Base-by-base conservation (phyloP, 768 basidiomycete species). In the Agaricus subrufescens region DNA sequence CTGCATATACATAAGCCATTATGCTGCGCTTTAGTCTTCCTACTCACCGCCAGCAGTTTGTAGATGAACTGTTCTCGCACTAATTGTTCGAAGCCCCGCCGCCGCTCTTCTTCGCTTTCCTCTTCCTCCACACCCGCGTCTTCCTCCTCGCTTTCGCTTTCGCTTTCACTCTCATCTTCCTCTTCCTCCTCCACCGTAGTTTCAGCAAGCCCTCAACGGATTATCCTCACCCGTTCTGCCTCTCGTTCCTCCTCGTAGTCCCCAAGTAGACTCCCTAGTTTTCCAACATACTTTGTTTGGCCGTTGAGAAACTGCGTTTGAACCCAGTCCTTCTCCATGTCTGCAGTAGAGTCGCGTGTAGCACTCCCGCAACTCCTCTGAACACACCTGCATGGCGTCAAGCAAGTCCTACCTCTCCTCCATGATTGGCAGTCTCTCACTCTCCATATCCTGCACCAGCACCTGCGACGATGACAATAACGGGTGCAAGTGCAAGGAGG, bases 171-270 rank as follows among this genome's bases (percentile, higher is more conserved):
- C 7, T 83, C 84, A 15, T 77, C 79, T 27, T 84, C 82, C 40
- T 82, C 83, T 45, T 89, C 87, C 66, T 90, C 89, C 63, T 88
- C 69, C 58, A 84, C 80, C 4, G 75, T 78, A 11, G 78, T 72
- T 39, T 70, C 67, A 29, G 60, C 65, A 8, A 60, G 60, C 43
- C 67, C 72, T 49, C 72, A 73, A 57, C 83, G 75, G 19, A 80
- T 58, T 15, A 60, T 63, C 53, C 85, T 74, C 19, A 81, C 68
- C 26, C 84, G 75, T 63, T 90, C 85, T 0, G 80, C 83, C 66
- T 84, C 85, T 57, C 91, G 76, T 65, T 90, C 90, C 62, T 89
- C 90, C 62, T 91, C 90, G 63, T 89, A 91, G 4, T 76, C 82
- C 3, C 80, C 83, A 8, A 94, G 70, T 8, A 94, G 71, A 4